phyloP scores from a whole-genome alignment of 352 stramenopile species.

The Pythium biforme region DNA sequence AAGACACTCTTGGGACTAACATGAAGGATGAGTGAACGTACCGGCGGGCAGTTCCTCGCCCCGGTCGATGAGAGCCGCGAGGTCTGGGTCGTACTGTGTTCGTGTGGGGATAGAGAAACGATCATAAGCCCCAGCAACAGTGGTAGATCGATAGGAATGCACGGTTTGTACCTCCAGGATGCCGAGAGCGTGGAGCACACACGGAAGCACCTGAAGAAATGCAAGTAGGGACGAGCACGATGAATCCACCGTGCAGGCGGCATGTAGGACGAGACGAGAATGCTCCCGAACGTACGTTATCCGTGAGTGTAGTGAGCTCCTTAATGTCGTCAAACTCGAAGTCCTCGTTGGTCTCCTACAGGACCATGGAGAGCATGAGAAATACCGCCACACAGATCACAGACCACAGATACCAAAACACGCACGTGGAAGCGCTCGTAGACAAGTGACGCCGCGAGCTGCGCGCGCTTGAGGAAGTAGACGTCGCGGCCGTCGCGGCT shows the following conservation, averaged over 20 bases:
- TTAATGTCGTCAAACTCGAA: slow-evolving; percentile 62
- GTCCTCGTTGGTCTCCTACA: slow-evolving; percentile 41
- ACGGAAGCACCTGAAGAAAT: slow-evolving; percentile 73
- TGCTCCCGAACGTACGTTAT: slow-evolving; percentile 67
- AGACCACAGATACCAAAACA: too few species aligned
- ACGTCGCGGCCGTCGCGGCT: slow-evolving; percentile 40
- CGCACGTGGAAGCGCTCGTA: slow-evolving; percentile 69
- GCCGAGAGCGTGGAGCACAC: slow-evolving; percentile 65
- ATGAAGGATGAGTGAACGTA: slow-evolving; percentile 1
- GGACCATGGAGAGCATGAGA: not conserved
- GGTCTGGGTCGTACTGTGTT: slow-evolving; percentile 49
- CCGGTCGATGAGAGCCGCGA: slow-evolving; percentile 47
- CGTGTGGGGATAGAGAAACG: too few species aligned
- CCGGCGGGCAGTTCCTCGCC: slow-evolving; percentile 46
- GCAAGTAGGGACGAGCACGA: too few species aligned
- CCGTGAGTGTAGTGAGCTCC: slow-evolving; percentile 58
- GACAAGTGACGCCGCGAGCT: slow-evolving; percentile 51
- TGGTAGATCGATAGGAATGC: too few species aligned
- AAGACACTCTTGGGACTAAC: too few species aligned
- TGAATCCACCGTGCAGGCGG: too few species aligned
- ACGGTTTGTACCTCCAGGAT: slow-evolving; percentile 54
- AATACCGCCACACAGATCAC: too few species aligned
- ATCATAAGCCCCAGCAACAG: too few species aligned
- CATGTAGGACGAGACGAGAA: too few species aligned
- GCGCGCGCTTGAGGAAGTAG: slow-evolving; percentile 72